These are phyloP conservation scores for Volvox africanus DNA, from an alignment of 139 green algal genomes.

Conservation along the genomic window DNA sequence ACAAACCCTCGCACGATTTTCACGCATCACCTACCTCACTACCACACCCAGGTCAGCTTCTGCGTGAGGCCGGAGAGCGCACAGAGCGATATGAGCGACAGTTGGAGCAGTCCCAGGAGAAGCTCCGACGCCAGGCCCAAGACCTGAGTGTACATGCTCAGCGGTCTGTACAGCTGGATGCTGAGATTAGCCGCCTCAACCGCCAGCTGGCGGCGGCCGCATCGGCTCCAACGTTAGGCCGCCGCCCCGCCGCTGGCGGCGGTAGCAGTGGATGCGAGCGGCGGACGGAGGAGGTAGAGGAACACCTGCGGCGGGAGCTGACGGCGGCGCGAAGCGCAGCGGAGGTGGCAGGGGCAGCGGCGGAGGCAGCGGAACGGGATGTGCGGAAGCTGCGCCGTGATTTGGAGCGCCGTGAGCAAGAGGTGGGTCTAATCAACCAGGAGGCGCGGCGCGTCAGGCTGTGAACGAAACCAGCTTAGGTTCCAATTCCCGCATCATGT, in stretches of 20 bases:
- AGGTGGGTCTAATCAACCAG: neutral
- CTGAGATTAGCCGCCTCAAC: neutral
- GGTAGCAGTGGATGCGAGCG: neutral
- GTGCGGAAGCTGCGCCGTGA: neutral
- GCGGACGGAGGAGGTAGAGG: neutral
- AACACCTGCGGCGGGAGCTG: neutral
- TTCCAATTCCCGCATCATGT: too few species aligned
- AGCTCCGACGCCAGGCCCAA: neutral
- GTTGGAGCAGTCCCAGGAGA: neutral
- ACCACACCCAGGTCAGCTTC: conserved; percentile 3
- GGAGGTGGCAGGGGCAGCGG: neutral
- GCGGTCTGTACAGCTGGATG: neutral
- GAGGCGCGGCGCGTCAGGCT: too few species aligned
- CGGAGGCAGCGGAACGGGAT: conserved; percentile 11
- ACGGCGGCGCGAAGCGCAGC: neutral
- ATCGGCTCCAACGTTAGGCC: neutral
- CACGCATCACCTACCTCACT: neutral
- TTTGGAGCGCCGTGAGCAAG: neutral
- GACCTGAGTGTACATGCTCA: neutral
- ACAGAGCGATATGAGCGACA: neutral
- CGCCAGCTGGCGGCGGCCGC: conserved; percentile 7
- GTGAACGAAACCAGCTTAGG: too few species aligned
- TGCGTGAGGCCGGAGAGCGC: conserved; percentile 1
- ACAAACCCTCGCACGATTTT: neutral
- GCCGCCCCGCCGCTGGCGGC: neutral